These are phyloP conservation scores for Dryadomyces quercivorus DNA, from an alignment of 2,329 filamentous ascomycete species.

Conservation along the genomic window DNA sequence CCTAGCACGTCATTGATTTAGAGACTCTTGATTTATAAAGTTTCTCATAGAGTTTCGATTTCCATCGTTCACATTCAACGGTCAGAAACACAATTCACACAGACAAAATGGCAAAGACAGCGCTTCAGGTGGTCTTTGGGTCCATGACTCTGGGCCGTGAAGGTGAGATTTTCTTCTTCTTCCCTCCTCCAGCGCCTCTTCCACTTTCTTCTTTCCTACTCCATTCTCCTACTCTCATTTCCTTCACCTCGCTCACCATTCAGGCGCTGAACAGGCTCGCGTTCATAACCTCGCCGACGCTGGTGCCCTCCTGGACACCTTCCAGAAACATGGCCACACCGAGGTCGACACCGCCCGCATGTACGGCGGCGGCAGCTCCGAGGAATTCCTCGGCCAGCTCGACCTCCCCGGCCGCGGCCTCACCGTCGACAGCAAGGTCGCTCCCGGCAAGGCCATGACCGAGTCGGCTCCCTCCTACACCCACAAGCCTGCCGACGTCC, in stretches of 20 bases:
- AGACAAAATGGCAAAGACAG: not conserved
- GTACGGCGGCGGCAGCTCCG: constrained; percentile 53
- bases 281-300: constrained; percentile 32
- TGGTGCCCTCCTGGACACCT: constrained; percentile 48
- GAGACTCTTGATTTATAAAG: too few species aligned
- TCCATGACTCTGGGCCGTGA: constrained; percentile 18
- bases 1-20: too few species aligned
- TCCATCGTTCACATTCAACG: too few species aligned
- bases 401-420: constrained; percentile 22
- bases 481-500: constrained; percentile 11
- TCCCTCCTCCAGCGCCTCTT: too few species aligned
- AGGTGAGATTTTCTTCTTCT: constrained; percentile 3
- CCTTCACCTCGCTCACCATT: not conserved
- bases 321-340: constrained; percentile 53
- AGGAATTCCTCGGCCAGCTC: constrained; percentile 32
- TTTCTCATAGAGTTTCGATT: too few species aligned
- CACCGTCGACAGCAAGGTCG: constrained; percentile 16
- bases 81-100: too few species aligned
- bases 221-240: too few species aligned
- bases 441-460: not conserved
- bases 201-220: too few species aligned
- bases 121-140: constrained; percentile 17
- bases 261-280: constrained; percentile 16
- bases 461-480: constrained; percentile 6
- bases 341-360: constrained; percentile 58